Evolutionary conservation across 495 filamentous ascomycete species (phyloP), one percentile per base, ranked within the genome.

Genomic region (Xylaria venustula): DNA sequence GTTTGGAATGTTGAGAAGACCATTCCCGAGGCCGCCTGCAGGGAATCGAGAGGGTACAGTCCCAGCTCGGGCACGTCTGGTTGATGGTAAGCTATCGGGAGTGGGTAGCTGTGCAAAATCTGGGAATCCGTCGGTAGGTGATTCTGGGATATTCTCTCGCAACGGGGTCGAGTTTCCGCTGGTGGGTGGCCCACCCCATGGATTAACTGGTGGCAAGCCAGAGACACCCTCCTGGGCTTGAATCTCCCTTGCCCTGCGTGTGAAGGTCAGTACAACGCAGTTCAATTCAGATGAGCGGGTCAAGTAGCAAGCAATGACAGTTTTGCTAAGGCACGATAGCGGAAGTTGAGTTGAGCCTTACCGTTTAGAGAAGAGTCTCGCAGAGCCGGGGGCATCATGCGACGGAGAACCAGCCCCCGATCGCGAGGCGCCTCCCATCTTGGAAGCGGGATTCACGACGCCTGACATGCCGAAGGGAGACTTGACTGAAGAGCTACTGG

Each of bases 1-100:
- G 0, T 86, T 77, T 57, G 89, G 84, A 47, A 88, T 79, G 63
- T 81, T 74, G 48, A 85, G 83, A 42, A 86, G 71, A 54, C 85
- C 83, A 69, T 75, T 80, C 54, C 79, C 79, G 42, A 80, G 86
- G 26, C 84, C 77, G 53, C 82, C 87, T 51, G 85, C 88, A 19
- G 92, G 90, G 72, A 98, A 96, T 58, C 92, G 87, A 36, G 94
- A 98, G 28, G 94, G 94, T 20, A 98, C 88, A n/a, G 94, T 98
- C 63, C 94, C 94, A 55, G 94, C 94, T 74, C 94, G 87, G 53
- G 92, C 87, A 65, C 94, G 84, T 41, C 80, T 75, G 14, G 79
- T 75, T 54, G 82, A 85, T 66, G 80, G 88, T 71, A 77, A 76
- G 76, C 65, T 81, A 73, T 72, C 88, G 64, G 73, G 79, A 52